A percentile compares a stretch with the other conserved stretches of the same genome.
These are phyloP conservation scores for Taxillus chinensis DNA, from an alignment of 164 flowering plant species.

Conservation along the genomic window DNA sequence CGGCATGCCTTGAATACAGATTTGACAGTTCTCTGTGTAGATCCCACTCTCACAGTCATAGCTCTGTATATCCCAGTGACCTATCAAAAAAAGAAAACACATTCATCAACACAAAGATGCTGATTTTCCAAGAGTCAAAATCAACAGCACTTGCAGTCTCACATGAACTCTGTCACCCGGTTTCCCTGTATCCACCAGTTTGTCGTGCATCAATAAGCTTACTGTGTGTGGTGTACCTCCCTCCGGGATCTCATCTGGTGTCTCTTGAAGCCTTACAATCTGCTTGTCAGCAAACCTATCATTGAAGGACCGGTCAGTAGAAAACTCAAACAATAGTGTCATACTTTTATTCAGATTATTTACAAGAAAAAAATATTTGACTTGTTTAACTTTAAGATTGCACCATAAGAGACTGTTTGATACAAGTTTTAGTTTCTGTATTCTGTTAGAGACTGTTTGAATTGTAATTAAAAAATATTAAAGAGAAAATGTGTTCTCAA, in stretches of 20 bases:
- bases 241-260: conserved; percentile 97
- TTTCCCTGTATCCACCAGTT: conserved; percentile 85
- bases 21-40: conserved; percentile 87
- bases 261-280: conserved; percentile 93
- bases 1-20: conserved; percentile 75
- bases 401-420: background rate
- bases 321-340: background rate
- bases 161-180: conserved; percentile 99
- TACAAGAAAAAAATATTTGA: background rate
- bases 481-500: too few relatives aligned
- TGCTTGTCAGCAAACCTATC: conserved; percentile 91
- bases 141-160: conserved; percentile 6
- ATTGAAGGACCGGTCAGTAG: background rate
- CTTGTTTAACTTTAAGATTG: too few relatives aligned
- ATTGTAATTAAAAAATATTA: too few relatives aligned
- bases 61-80: conserved; percentile 98
- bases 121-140: background rate
- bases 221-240: conserved; percentile 99
- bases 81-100: conserved; percentile 21
- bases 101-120: conserved; percentile 1
- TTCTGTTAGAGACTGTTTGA: too few relatives aligned
- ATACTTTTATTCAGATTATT: too few relatives aligned
- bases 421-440: too few relatives aligned
- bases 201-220: conserved; percentile 95
- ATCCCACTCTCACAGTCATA: conserved; percentile 92